Percentiles rank a stretch among this genome's conserved stretches.
Evolutionary conservation across 345 rosid species (phyloP).

Genomic region (Acer saccharum): DNA sequence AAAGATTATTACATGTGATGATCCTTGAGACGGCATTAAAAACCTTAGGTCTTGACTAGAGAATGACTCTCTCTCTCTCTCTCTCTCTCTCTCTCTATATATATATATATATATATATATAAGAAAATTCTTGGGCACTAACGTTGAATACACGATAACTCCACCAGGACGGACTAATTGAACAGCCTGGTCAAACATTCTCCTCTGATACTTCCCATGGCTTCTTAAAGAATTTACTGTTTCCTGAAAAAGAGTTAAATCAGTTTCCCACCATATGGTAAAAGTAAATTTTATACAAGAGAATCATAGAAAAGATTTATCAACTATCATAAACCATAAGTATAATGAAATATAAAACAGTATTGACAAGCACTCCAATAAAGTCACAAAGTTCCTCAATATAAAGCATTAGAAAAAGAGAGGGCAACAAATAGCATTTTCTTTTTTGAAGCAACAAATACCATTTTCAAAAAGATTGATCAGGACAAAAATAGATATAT

Average conservation of each 20-base stretch:
- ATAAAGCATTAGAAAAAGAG: not conserved
- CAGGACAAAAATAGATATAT: not conserved
- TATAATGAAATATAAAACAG: not conserved
- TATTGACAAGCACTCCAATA: not conserved
- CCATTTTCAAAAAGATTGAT: not conserved
- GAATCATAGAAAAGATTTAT: not conserved
- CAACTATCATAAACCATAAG: not conserved
- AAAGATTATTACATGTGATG: too few species aligned
- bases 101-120: too few species aligned
- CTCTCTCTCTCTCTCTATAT: too few species aligned
- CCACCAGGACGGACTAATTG: conserved; percentile 96
- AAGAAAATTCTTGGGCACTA: conserved; percentile 30
- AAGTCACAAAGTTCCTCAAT: not conserved
- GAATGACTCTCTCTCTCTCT: too few species aligned
- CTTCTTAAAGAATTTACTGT: conserved; percentile 76
- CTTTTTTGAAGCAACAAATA: not conserved
- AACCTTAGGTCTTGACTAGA: too few species aligned
- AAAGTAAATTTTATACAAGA: not conserved
- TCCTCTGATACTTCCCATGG: conserved; percentile 83
- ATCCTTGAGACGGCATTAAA: too few species aligned
- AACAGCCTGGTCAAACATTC: conserved; percentile 98
- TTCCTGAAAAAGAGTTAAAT: conserved; percentile 49
- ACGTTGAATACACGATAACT: conserved; percentile 95
- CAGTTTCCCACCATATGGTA: not conserved
- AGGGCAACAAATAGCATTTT: not conserved